These are phyloP conservation scores for Bipolaris gigantea DNA, from an alignment of 2,329 filamentous ascomycete species.

Conservation along the genomic window DNA sequence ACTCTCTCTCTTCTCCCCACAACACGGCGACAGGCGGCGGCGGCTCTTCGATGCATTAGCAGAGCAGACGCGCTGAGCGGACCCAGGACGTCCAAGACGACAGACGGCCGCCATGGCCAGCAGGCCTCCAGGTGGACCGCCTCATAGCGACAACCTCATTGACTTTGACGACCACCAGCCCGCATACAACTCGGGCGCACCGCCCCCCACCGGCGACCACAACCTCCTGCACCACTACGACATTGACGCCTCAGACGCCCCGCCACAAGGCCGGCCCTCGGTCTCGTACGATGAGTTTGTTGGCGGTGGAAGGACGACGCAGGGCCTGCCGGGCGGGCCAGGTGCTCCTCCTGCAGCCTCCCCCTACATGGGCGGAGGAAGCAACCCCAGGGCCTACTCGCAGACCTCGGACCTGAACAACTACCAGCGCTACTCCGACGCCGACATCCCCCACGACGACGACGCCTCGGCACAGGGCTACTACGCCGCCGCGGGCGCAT, in stretches of 20 bases:
- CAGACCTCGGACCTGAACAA: conserved; percentile 84
- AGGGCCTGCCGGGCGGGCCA: conserved; percentile 51
- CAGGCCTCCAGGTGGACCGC: conserved; percentile 57
- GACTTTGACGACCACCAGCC: conserved; percentile 73
- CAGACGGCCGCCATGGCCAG: conserved; percentile 52
- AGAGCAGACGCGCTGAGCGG: conserved; percentile 26
- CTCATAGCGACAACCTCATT: conserved; percentile 62
- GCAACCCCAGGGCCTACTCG: conserved; percentile 53
- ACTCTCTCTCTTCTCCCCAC: neutral
- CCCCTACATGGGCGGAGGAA: conserved; percentile 44
- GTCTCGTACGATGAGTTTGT: conserved; percentile 96
- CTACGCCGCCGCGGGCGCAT: conserved; percentile 68
- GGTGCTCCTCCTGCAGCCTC: conserved; percentile 39
- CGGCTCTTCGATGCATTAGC: conserved; percentile 29
- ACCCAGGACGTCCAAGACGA: conserved; percentile 19
- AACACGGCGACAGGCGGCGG: neutral
- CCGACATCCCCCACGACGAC: conserved; percentile 80
- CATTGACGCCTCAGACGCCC: conserved; percentile 65
- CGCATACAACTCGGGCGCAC: conserved; percentile 73
- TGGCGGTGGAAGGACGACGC: conserved; percentile 60
- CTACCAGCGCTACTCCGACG: conserved; percentile 89
- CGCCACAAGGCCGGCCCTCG: conserved; percentile 72
- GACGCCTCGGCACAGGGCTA: conserved; percentile 73
- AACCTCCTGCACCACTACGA: conserved; percentile 76
- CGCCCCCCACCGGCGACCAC: conserved; percentile 78